Percentiles rank a stretch among this genome's conserved stretches.
Conservation (phyloP, 768 basidiomycete genomes). For the Dentipellis sp. region DNA sequence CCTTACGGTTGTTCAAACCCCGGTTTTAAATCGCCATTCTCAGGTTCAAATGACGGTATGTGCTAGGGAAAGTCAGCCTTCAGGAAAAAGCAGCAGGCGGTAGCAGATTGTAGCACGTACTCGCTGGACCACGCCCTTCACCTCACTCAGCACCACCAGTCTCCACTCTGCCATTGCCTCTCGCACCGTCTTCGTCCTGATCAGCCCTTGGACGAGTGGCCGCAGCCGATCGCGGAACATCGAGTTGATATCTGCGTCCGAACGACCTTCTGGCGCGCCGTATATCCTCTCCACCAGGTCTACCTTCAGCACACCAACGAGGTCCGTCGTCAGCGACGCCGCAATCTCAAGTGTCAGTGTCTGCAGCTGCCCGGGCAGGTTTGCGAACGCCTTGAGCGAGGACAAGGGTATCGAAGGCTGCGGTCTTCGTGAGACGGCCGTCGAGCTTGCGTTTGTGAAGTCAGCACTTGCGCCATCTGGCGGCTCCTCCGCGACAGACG, state of each 20-base stretch:
- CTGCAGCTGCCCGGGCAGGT: slow-evolving; percentile 67
- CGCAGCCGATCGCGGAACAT: slow-evolving; percentile 53
- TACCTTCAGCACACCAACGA: slow-evolving; percentile 58
- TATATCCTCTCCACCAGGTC: slow-evolving; percentile 53
- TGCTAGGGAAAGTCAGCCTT: slow-evolving; percentile 27
- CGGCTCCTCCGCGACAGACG: slow-evolving; percentile 25
- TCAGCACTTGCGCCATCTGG: slow-evolving; percentile 10
- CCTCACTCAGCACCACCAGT: slow-evolving; percentile 53
- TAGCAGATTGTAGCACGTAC: slow-evolving; percentile 30
- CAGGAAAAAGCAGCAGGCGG: background rate
- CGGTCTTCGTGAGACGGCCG: background rate
- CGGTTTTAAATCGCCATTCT: slow-evolving; percentile 37
- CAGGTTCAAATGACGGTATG: slow-evolving; percentile 48
- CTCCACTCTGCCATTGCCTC: slow-evolving; percentile 65
- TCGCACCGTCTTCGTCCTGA: slow-evolving; percentile 61
- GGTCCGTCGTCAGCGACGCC: slow-evolving; percentile 64
- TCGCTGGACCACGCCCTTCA: slow-evolving; percentile 46
- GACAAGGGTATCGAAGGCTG: slow-evolving; percentile 43
- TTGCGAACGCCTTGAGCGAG: slow-evolving; percentile 60
- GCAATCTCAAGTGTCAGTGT: slow-evolving; percentile 68
- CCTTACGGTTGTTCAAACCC: slow-evolving; percentile 7
- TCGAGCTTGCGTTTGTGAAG: background rate
- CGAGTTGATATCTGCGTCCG: slow-evolving; percentile 24
- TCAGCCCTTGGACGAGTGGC: slow-evolving; percentile 71
- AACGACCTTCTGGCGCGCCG: background rate